Conservation (phyloP, 2,329 filamentous ascomycete species). For the Lomentospora prolificans region DNA sequence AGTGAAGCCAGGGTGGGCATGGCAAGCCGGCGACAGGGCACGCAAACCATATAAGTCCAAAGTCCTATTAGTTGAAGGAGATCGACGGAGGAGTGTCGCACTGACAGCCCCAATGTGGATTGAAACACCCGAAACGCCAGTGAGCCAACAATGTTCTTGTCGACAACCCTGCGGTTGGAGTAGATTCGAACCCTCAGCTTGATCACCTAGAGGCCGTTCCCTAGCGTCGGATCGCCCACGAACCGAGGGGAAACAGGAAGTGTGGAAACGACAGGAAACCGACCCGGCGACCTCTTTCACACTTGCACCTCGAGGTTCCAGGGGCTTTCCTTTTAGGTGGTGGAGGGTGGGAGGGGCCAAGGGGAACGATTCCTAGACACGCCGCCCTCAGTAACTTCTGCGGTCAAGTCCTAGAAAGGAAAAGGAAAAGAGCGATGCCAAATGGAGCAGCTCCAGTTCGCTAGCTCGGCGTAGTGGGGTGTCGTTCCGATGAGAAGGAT, state of each 20-base stretch:
- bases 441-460: not conserved
- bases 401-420: not conserved
- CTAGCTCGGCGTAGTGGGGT: not conserved
- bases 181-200: slow-evolving; percentile 2
- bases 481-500: not conserved
- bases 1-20: not conserved
- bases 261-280: not conserved
- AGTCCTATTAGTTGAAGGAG: not conserved
- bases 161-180: slow-evolving; percentile 4
- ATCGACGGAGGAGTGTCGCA: slow-evolving; percentile 11
- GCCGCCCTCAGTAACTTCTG: not conserved
- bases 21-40: slow-evolving; percentile 2
- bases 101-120: slow-evolving; percentile 9
- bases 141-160: slow-evolving; percentile 8
- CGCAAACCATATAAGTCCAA: slow-evolving; percentile 7
- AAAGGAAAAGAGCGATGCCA: not conserved
- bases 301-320: not conserved
- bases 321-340: not conserved
- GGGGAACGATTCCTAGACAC: not conserved
- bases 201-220: slow-evolving; percentile 5
- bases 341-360: not conserved
- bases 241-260: slow-evolving; percentile 5
- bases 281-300: not conserved
- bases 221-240: slow-evolving; percentile 8
- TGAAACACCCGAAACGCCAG: slow-evolving; percentile 11